phyloP scores from a whole-genome alignment of 1,284 basidiomycete genomes.

The Melampsora americana region DNA sequence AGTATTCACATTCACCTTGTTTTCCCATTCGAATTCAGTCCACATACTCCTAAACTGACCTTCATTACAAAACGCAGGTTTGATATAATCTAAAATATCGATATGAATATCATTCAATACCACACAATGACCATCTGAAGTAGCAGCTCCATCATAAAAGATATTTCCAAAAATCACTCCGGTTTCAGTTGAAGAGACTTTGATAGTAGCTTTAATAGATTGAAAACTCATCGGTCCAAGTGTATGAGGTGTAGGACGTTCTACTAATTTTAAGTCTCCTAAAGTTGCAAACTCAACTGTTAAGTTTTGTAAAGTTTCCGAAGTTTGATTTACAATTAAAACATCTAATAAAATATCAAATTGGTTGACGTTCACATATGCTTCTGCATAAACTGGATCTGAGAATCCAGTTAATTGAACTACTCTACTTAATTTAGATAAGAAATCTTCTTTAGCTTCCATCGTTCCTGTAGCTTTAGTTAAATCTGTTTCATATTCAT shows the following conservation, averaged over 20 bases:
- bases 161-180: slow-evolving; percentile 98
- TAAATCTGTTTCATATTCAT: slow-evolving; percentile 80
- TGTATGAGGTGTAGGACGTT: slow-evolving; percentile 86
- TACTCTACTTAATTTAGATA: slow-evolving; percentile 90
- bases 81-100: slow-evolving; percentile 99
- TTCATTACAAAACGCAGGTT: slow-evolving; percentile 92
- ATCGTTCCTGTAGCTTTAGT: slow-evolving; percentile 81
- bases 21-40: slow-evolving; percentile 99
- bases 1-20: slow-evolving; percentile 87
- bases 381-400: slow-evolving; percentile 96
- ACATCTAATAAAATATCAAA: slow-evolving; percentile 98
- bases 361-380: slow-evolving; percentile 95
- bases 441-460: slow-evolving; percentile 83
- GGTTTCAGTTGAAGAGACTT: slow-evolving; percentile 94
- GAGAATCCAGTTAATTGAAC: slow-evolving; percentile 97
- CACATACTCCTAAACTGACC: slow-evolving; percentile 88
- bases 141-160: slow-evolving; percentile 87
- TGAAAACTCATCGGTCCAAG: slow-evolving; percentile 96
- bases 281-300: slow-evolving; percentile 96
- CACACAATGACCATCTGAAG: slow-evolving; percentile 70
- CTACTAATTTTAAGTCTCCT: slow-evolving; percentile 94
- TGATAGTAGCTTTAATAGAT: slow-evolving; percentile 97
- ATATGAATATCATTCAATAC: slow-evolving; percentile 97
- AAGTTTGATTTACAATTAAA: slow-evolving; percentile 92
- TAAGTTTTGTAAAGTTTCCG: slow-evolving; percentile 91